These are phyloP conservation scores for Fraxinus baroniana DNA, from an alignment of 305 asterid species.

Conservation along the genomic window DNA sequence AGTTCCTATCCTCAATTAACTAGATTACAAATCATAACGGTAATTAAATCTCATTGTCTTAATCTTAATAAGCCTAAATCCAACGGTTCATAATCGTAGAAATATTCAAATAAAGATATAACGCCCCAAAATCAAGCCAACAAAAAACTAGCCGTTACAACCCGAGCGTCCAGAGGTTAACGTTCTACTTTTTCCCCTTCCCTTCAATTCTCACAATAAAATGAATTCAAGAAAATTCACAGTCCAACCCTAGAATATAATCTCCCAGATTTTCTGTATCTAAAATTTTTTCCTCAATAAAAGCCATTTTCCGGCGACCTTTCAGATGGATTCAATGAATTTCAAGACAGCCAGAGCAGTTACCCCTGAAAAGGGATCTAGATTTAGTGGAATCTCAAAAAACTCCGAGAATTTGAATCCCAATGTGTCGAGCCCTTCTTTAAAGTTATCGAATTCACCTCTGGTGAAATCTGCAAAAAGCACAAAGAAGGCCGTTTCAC, in stretches of 20 bases:
- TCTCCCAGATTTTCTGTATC: background rate
- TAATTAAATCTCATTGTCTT: background rate
- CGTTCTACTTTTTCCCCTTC: slow-evolving; percentile 29
- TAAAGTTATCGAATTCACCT: slow-evolving; percentile 44
- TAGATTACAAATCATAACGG: background rate
- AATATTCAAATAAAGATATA: slow-evolving; percentile 34
- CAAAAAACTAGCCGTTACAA: slow-evolving; percentile 64
- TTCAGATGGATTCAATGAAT: slow-evolving; percentile 47
- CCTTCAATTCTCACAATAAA: background rate
- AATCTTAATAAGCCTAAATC: slow-evolving; percentile 20
- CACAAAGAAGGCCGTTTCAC: slow-evolving; percentile 40
- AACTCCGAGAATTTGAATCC: slow-evolving; percentile 60
- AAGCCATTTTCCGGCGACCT: slow-evolving; percentile 18
- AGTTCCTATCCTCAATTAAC: background rate
- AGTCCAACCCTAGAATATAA: background rate
- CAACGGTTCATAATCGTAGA: slow-evolving; percentile 28
- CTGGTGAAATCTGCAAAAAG: slow-evolving; percentile 42
- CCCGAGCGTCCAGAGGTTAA: slow-evolving; percentile 41
- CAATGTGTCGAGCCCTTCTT: slow-evolving; percentile 45
- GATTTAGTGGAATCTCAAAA: slow-evolving; percentile 23
- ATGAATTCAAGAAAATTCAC: background rate
- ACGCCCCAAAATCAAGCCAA: slow-evolving; percentile 35
- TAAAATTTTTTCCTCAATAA: background rate
- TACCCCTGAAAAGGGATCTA: slow-evolving; percentile 54
- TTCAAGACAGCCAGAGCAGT: slow-evolving; percentile 36